phyloP scores from a whole-genome alignment of 108 stramenopile genomes.

The Cyclotella distinguenda region DNA sequence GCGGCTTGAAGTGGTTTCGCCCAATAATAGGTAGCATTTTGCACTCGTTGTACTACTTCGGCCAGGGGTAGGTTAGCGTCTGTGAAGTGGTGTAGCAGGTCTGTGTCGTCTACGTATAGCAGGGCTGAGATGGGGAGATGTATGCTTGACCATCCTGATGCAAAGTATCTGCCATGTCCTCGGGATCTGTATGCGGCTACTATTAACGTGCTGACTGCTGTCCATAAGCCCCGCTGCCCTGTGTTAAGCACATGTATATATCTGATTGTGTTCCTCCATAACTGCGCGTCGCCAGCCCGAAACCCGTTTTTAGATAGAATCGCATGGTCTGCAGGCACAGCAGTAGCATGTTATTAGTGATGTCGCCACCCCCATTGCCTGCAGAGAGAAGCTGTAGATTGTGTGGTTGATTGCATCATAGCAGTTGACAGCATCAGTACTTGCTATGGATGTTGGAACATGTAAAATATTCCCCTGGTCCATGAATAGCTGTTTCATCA shows the following conservation, averaged over 20 bases:
- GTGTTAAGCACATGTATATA: background rate
- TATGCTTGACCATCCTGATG: background rate
- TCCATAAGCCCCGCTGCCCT: constrained; percentile 7
- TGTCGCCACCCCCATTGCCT: background rate
- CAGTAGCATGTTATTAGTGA: background rate
- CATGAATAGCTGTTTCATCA: constrained; percentile 4
- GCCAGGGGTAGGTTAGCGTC: background rate
- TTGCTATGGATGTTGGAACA: background rate
- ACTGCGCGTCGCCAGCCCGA: background rate
- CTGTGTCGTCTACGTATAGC: constrained; percentile 1
- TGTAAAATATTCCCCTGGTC: background rate
- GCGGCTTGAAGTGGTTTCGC: background rate
- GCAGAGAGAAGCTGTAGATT: background rate
- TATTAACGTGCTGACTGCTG: background rate
- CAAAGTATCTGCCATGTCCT: background rate
- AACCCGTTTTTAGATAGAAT: background rate
- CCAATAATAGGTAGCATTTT: constrained; percentile 1
- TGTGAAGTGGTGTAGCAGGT: background rate
- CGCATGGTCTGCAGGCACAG: background rate
- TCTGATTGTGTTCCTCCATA: background rate
- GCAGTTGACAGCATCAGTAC: constrained; percentile 2
- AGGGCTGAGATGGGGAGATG: background rate
- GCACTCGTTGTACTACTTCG: background rate
- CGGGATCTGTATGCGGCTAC: background rate
- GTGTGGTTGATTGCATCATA: constrained; percentile 3